Percentiles rank a stretch among this genome's conserved stretches.
phyloP scores from a whole-genome alignment of 2,329 filamentous ascomycete species.

The Trichophyton equinum region DNA sequence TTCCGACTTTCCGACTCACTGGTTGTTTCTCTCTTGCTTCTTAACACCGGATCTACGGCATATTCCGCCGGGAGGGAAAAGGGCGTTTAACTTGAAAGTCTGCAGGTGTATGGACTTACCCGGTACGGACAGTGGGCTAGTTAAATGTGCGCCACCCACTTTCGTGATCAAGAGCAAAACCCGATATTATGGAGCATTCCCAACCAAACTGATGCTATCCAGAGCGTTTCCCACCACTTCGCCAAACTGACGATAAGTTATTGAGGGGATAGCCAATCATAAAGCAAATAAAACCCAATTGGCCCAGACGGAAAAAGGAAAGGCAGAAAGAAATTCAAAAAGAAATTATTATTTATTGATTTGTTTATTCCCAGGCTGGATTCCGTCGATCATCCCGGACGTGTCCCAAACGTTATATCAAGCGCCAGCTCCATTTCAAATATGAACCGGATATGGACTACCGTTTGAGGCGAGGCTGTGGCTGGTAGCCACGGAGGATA shows the following conservation, averaged over 20 bases:
- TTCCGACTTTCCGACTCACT: neutral
- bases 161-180: slow-evolving; percentile 1
- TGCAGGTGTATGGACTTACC: neutral
- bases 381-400: slow-evolving; percentile 3
- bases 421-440: slow-evolving; percentile 1
- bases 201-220: neutral
- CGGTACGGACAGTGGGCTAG: neutral
- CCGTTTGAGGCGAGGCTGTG: neutral
- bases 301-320: neutral
- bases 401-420: slow-evolving; percentile 4
- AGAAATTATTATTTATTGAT: slow-evolving; percentile 2
- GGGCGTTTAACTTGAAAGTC: neutral
- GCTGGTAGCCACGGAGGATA: neutral
- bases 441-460: neutral
- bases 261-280: neutral
- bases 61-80: neutral
- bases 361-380: slow-evolving; percentile 1
- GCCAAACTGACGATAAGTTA: neutral
- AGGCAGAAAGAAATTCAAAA: neutral
- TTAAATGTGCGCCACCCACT: neutral
- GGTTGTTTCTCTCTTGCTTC: neutral
- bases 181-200: slow-evolving; percentile 2
- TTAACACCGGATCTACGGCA: neutral
- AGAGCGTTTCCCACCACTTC: neutral
- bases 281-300: neutral